Conservation (phyloP, 306 rosid species). For the Lotus japonicus region DNA sequence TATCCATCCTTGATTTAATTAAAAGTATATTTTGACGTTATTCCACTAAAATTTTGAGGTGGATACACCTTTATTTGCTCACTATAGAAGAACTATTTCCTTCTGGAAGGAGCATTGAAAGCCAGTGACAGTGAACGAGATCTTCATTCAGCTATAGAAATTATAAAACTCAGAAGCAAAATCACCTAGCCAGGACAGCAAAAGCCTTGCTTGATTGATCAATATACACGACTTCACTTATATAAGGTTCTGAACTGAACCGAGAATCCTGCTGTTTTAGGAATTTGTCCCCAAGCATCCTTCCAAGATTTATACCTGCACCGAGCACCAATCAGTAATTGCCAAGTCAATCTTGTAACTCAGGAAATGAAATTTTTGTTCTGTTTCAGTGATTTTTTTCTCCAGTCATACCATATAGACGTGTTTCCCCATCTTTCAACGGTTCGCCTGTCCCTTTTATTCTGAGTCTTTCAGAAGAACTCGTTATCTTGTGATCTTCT, state of each 20-base stretch:
- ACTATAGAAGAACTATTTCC: neutral
- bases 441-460: slow-evolving; percentile 78
- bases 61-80: neutral
- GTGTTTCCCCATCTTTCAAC: slow-evolving; percentile 82
- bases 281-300: slow-evolving; percentile 99
- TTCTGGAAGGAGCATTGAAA: neutral
- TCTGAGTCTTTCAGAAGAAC: slow-evolving; percentile 65
- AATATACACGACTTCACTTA: slow-evolving; percentile 67
- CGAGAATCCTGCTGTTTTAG: slow-evolving; percentile 93
- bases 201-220: slow-evolving; percentile 52
- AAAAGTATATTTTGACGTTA: neutral
- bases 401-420: slow-evolving; percentile 61
- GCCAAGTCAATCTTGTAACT: neutral
- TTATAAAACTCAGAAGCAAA: slow-evolving; percentile 18
- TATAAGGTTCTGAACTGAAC: slow-evolving; percentile 84
- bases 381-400: neutral
- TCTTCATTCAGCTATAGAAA: neutral
- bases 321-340: slow-evolving; percentile 26
- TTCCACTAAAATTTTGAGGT: neutral
- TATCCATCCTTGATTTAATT: neutral
- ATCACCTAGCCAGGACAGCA: slow-evolving; percentile 87
- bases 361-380: neutral
- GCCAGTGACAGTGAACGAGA: neutral
- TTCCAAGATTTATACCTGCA: slow-evolving; percentile 88
- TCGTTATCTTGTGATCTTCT: slow-evolving; percentile 77